These are phyloP conservation scores for Quercus berberidifolia DNA, from an alignment of 306 rosid genomes.

Conservation along the genomic window DNA sequence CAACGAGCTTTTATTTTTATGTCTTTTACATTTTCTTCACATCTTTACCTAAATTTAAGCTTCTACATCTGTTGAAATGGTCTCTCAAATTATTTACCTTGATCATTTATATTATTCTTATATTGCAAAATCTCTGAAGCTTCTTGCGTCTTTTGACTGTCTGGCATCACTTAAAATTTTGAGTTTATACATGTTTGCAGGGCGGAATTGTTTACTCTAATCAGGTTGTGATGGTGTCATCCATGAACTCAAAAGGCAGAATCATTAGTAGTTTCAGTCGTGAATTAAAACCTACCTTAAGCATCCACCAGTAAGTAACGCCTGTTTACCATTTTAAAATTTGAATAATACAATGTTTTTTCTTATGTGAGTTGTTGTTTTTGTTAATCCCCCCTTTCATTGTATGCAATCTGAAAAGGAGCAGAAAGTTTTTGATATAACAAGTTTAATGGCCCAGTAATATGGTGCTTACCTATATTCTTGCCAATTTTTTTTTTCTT, in stretches of 20 bases:
- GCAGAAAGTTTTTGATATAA: neutral
- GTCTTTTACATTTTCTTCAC: neutral
- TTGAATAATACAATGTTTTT: conserved; percentile 13
- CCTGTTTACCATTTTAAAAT: conserved; percentile 10
- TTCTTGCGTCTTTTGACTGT: conserved; percentile 11
- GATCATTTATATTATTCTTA: neutral
- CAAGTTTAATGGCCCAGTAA: neutral
- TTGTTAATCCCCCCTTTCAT: neutral
- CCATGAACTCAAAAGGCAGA: conserved; percentile 56
- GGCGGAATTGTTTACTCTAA: conserved; percentile 91
- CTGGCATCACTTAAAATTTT: conserved; percentile 9
- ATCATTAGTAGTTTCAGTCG: conserved; percentile 47
- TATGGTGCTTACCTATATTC: neutral
- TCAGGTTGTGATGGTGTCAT: conserved; percentile 63
- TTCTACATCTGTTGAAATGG: too few relatives aligned
- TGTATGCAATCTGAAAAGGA: conserved; percentile 1
- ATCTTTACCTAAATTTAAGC: neutral
- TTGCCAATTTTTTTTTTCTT: neutral
- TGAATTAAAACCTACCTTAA: conserved; percentile 70
- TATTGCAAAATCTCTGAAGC: neutral
- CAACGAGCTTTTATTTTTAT: too few relatives aligned
- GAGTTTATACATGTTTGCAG: conserved; percentile 41
- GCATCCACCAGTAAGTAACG: conserved; percentile 54
- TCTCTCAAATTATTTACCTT: neutral
- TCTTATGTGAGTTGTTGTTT: neutral